Percentiles rank a stretch among this genome's conserved stretches.
Conservation (phyloP, 345 rosid genomes). For the Psidium guajava region DNA sequence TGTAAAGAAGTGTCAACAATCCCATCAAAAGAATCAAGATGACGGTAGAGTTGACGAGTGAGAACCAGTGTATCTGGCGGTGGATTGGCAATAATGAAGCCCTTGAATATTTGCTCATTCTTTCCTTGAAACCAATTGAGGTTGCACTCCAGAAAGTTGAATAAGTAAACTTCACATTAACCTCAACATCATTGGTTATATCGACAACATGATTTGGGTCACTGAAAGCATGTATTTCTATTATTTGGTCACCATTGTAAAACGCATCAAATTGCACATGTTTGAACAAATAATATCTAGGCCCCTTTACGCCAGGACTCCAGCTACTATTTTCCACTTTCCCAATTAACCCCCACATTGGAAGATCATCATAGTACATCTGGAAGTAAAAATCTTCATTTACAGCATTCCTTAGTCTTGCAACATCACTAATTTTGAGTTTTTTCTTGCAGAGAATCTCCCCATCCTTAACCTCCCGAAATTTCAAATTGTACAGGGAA, state of each 20-base stretch:
- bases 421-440: slow-evolving; percentile 32
- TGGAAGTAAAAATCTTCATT: slow-evolving; percentile 70
- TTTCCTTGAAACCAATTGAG: slow-evolving; percentile 28
- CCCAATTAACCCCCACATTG: slow-evolving; percentile 87
- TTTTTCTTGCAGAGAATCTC: slow-evolving; percentile 35
- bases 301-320: slow-evolving; percentile 10
- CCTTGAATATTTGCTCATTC: slow-evolving; percentile 53
- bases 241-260: slow-evolving; percentile 41
- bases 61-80: slow-evolving; percentile 61
- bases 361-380: slow-evolving; percentile 82
- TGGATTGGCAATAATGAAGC: slow-evolving; percentile 40
- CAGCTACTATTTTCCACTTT: slow-evolving; percentile 44
- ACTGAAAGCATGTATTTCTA: slow-evolving; percentile 49
- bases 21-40: slow-evolving; percentile 44
- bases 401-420: slow-evolving; percentile 43
- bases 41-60: slow-evolving; percentile 45
- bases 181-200: slow-evolving; percentile 45
- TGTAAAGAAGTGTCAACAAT: slow-evolving; percentile 38
- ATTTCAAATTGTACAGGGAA: slow-evolving; percentile 41
- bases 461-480: slow-evolving; percentile 30
- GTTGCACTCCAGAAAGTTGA: slow-evolving; percentile 68
- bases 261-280: slow-evolving; percentile 56
- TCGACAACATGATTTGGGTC: slow-evolving; percentile 58
- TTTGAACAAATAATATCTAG: slow-evolving; percentile 54
- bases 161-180: slow-evolving; percentile 62